phyloP scores from a whole-genome alignment of 352 stramenopile species.

The Phytophthora chlamydospora region DNA sequence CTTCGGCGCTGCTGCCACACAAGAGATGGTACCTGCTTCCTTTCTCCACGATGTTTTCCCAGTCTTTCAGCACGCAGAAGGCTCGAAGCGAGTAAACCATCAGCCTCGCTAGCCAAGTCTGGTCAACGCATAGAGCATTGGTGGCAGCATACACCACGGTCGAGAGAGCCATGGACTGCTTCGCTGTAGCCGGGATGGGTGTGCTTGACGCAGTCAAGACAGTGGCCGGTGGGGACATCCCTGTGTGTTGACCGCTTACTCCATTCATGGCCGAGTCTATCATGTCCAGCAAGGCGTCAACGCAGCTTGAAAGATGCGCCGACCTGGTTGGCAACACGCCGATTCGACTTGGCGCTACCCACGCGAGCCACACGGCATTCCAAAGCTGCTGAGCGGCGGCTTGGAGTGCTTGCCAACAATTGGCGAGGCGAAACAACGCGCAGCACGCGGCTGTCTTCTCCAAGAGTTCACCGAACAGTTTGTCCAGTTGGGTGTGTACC shows the following conservation, averaged over 20 bases:
- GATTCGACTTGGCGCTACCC: constrained; percentile 53
- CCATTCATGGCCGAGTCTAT: constrained; percentile 39
- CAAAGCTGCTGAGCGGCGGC: constrained; percentile 56
- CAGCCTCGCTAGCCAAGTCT: constrained; percentile 56
- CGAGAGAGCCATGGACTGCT: constrained; percentile 41
- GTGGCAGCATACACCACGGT: constrained; percentile 42
- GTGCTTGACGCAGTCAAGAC: neutral
- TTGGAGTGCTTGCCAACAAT: constrained; percentile 68
- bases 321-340: constrained; percentile 15
- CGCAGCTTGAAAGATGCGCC: constrained; percentile 35
- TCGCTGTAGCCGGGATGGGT: neutral
- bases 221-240: neutral
- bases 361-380: constrained; percentile 60
- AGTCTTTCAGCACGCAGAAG: constrained; percentile 44
- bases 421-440: constrained; percentile 47
- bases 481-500: constrained; percentile 16
- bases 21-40: constrained; percentile 60
- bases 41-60: constrained; percentile 62
- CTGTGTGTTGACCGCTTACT: constrained; percentile 8
- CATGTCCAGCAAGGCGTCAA: constrained; percentile 63
- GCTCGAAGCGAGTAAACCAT: constrained; percentile 46
- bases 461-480: constrained; percentile 42
- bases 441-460: constrained; percentile 49
- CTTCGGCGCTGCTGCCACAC: constrained; percentile 31
- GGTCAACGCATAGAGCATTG: constrained; percentile 43